phyloP scores from a whole-genome alignment of 768 basidiomycete species.

The Termitomyces sp. region DNA sequence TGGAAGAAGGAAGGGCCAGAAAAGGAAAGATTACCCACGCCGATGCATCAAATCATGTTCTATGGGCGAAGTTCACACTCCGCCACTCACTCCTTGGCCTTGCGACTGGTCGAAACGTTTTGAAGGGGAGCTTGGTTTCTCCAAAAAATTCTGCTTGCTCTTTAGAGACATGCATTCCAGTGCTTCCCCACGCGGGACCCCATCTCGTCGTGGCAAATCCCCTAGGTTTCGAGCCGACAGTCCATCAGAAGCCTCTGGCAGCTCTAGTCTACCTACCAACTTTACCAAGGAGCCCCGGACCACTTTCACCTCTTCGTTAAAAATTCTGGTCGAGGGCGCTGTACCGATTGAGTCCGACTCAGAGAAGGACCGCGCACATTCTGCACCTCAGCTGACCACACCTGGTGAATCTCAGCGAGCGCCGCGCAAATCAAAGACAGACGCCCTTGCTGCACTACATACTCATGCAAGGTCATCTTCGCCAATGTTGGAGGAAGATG shows the following conservation, averaged over 20 bases:
- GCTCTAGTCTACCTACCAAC: slow-evolving; percentile 43
- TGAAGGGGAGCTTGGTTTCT: slow-evolving; percentile 28
- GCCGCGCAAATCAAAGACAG: slow-evolving; percentile 87
- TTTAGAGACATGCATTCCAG: slow-evolving; percentile 39
- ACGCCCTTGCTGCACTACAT: slow-evolving; percentile 76
- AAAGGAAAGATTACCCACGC: slow-evolving; percentile 39
- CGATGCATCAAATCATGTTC: slow-evolving; percentile 42
- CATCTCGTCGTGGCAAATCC: slow-evolving; percentile 61
- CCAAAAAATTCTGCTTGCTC: slow-evolving; percentile 27
- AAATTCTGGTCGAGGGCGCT: slow-evolving; percentile 75
- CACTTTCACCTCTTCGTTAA: slow-evolving; percentile 62
- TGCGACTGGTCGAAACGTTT: slow-evolving; percentile 36
- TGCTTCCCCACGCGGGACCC: slow-evolving; percentile 49
- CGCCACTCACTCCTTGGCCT: slow-evolving; percentile 39
- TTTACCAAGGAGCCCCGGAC: slow-evolving; percentile 45
- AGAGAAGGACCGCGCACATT: slow-evolving; percentile 28
- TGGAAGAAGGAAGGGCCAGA: slow-evolving; percentile 19
- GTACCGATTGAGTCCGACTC: slow-evolving; percentile 52
- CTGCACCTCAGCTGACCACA: slow-evolving; percentile 32
- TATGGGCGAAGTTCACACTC: slow-evolving; percentile 37
- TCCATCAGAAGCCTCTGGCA: slow-evolving; percentile 34
- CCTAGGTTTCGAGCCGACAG: slow-evolving; percentile 48
- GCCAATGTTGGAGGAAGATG: slow-evolving; percentile 50
- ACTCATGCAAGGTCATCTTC: slow-evolving; percentile 57
- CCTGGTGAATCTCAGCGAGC: slow-evolving; percentile 56